These are phyloP conservation scores for Diaporthe velutina DNA, from an alignment of 2,329 filamentous ascomycete genomes.

Conservation along the genomic window DNA sequence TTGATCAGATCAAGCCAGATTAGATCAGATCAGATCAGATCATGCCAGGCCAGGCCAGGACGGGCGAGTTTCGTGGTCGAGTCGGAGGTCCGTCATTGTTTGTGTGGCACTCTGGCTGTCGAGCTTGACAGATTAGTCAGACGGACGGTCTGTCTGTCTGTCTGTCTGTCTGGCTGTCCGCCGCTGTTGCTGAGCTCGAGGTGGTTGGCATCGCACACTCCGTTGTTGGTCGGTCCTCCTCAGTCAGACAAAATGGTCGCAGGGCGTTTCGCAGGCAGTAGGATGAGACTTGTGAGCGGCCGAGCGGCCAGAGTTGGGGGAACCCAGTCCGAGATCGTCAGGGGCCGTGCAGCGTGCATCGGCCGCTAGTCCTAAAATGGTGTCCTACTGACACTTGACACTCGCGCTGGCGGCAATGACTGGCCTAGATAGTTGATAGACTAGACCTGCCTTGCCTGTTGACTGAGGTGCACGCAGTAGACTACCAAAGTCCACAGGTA, in stretches of 20 bases:
- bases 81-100: background rate
- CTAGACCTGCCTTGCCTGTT: background rate
- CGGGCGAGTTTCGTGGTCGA: background rate
- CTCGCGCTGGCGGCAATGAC: background rate
- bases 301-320: constrained; percentile 16
- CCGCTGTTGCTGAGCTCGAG: background rate
- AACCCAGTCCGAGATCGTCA: constrained; percentile 10
- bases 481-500: background rate
- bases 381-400: background rate
- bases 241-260: background rate
- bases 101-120: background rate
- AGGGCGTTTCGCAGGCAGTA: constrained; percentile 5
- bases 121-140: background rate
- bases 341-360: constrained; percentile 19
- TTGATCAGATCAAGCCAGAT: constrained; percentile 11
- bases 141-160: background rate
- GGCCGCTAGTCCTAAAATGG: constrained; percentile 4
- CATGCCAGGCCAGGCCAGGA: background rate
- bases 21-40: constrained; percentile 9
- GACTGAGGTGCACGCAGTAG: too few relatives aligned
- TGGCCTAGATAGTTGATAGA: too few relatives aligned
- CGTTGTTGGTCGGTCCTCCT: background rate
- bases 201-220: background rate
- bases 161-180: too few relatives aligned
- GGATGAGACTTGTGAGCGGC: constrained; percentile 22